Evolutionary conservation across 2,329 filamentous ascomycete genomes (phyloP), one percentile per base, ranked within the genome.

Genomic region (Xylariaceae sp.): DNA sequence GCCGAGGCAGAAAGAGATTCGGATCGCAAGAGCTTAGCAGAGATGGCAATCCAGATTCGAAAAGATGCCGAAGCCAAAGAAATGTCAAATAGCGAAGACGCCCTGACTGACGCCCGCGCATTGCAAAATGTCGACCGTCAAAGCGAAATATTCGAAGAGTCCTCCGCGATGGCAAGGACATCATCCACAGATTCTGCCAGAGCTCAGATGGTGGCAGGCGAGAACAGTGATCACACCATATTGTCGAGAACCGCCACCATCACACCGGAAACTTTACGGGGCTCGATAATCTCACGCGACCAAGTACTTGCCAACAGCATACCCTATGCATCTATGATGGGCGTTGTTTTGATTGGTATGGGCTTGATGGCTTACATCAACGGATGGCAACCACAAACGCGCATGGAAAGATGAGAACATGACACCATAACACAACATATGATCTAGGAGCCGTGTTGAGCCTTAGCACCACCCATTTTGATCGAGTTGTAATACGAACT

Each of bases 331-430:
- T 89, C 85, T 2, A 89, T 91, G 78, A 66, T 93, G 34, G 85
- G 87, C 9, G 87, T 93, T 24, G 87, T 93, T 19, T 64, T 93
- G 42, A 69, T 93, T 46, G 87, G 87, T 24, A 84, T 93, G 68
- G 85, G 87, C 12, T 63, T 93, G 50, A 93, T 93, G 87, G 86
- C 85, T 32, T 90, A 89, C 64, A 74, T 93, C 53, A 93, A 93
- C 57, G 84, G 85, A 38, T 91, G 86, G 86, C 85, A 89, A 54
- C 58, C 67, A 19, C 65, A 69, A 42, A 61, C 62, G 18, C 64
- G 60, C 38, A 39, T 59, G 15, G 54, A 55, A 34, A 53, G 48
- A 51, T 55, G 22, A 26, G 22, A 11, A 6, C 11, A 11, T 6
- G 22, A 26, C 6, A 6, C 22, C 22, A 11, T 6, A 6, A 26